phyloP scores from a whole-genome alignment of 2,329 filamentous ascomycete genomes.

The Elsinoe perseae region DNA sequence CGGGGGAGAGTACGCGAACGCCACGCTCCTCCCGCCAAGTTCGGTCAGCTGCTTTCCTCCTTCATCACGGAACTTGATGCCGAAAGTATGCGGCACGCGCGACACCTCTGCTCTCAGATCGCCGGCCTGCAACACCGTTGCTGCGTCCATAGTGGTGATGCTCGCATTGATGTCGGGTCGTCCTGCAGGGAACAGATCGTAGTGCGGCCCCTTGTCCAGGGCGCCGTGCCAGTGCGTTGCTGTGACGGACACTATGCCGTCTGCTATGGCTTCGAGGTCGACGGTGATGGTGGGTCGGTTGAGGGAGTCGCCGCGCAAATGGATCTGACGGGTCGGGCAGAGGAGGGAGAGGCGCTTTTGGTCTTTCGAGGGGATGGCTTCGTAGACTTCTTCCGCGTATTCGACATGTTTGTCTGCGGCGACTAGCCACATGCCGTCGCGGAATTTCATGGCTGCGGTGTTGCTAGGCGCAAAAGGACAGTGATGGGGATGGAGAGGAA shows the following conservation, averaged over 20 bases:
- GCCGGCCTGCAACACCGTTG: slow-evolving; percentile 47
- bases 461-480: not conserved
- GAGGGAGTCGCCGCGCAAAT: slow-evolving; percentile 47
- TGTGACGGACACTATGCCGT: slow-evolving; percentile 54
- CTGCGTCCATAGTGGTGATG: slow-evolving; percentile 37
- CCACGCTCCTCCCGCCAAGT: slow-evolving; percentile 49
- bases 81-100: slow-evolving; percentile 44
- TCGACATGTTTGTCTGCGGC: slow-evolving; percentile 54
- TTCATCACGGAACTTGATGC: slow-evolving; percentile 48
- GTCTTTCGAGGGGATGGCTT: slow-evolving; percentile 39
- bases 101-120: slow-evolving; percentile 46
- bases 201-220: slow-evolving; percentile 46
- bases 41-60: slow-evolving; percentile 48
- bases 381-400: slow-evolving; percentile 59
- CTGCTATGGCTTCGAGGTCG: slow-evolving; percentile 50
- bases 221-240: slow-evolving; percentile 52
- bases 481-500: not conserved
- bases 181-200: slow-evolving; percentile 50
- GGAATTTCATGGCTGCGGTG: slow-evolving; percentile 48
- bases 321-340: slow-evolving; percentile 51
- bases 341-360: slow-evolving; percentile 47
- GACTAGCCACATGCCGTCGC: slow-evolving; percentile 60
- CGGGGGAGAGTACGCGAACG: slow-evolving; percentile 49
- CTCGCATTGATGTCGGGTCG: slow-evolving; percentile 36
- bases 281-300: slow-evolving; percentile 50